Conservation (phyloP, 139 green algal genomes). For the Coelastrella sp. region DNA sequence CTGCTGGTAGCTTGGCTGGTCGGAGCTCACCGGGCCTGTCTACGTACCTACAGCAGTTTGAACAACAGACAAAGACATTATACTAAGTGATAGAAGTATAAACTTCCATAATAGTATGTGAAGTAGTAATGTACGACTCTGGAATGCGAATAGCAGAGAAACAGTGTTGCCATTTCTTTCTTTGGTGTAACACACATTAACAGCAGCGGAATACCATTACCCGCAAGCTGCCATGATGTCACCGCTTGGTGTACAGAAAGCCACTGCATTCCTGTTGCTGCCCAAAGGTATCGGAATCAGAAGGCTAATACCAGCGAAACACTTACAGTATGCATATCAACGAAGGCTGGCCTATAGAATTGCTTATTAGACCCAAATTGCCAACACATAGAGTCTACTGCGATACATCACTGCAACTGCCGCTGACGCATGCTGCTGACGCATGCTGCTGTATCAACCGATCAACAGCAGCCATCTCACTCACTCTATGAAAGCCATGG, state of each 20-base stretch:
- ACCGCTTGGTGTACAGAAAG: too few relatives aligned
- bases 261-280: too few relatives aligned
- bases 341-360: too few relatives aligned
- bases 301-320: too few relatives aligned
- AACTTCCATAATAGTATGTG: not conserved
- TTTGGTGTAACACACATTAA: too few relatives aligned
- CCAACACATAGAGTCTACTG: not conserved
- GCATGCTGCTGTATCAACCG: not conserved
- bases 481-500: constrained; percentile 95
- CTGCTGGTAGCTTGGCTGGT: constrained; percentile 64
- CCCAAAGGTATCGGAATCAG: too few relatives aligned
- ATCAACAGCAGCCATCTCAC: constrained; percentile 5
- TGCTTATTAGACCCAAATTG: not conserved
- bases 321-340: too few relatives aligned
- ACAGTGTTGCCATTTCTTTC: too few relatives aligned
- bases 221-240: too few relatives aligned
- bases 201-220: too few relatives aligned
- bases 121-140: not conserved
- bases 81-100: not conserved
- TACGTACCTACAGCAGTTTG: constrained; percentile 74
- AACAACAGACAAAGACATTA: not conserved
- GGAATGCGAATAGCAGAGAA: too few relatives aligned
- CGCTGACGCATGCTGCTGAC: not conserved
- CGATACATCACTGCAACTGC: not conserved
- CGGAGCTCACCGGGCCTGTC: constrained; percentile 90